Evolutionary conservation across 345 rosid genomes (phyloP), one percentile per base, ranked within the genome.

Genomic region (Cardamine resedifolia): DNA sequence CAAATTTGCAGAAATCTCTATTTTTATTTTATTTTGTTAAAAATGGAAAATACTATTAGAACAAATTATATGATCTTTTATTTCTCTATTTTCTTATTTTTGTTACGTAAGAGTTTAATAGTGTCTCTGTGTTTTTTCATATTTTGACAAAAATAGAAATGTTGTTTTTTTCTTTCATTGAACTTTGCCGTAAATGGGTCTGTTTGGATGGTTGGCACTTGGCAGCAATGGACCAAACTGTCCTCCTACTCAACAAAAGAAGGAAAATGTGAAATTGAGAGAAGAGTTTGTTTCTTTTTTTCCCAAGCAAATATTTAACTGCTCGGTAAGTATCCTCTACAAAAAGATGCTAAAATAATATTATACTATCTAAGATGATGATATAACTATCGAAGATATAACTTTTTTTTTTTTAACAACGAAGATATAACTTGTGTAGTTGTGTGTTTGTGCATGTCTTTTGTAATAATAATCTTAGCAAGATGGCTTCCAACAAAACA

Each of bases 111-210:
- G 47, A 36, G 47, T 4, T 4, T 59, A 38, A 23, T 23, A 39
- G 33, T 38, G 14, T 21, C 11, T 11, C 10, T 33, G 57, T 41
- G 11, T 14, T 10, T 59, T 23, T 50, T 68, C 11, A 20, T n/a
- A 21, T 74, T 57, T 77, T 38, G 66, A 71, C 65, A 56, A 64
- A 53, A 53, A 39, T 34, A 55, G 7, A 57, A 38, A 49, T 58
- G 23, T 58, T 14, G 36, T 68, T 53, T 51, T 38, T 10, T 34
- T n/a, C 48, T 53, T 18, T 30, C 49, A 63, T 71, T 70, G 39
- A 77, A 64, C 71, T 57, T 49, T 77, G 67, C 71, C 75, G 67
- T 58, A 64, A 71, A 64, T 70, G 72, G 66, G 57, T 71, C 62
- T 48, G 58, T 30, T 63, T 57, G 58, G 63, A 76, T 53, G 20